These are phyloP conservation scores for Verticillium albo-atrum DNA, from an alignment of 2,329 filamentous ascomycete species.

Conservation along the genomic window DNA sequence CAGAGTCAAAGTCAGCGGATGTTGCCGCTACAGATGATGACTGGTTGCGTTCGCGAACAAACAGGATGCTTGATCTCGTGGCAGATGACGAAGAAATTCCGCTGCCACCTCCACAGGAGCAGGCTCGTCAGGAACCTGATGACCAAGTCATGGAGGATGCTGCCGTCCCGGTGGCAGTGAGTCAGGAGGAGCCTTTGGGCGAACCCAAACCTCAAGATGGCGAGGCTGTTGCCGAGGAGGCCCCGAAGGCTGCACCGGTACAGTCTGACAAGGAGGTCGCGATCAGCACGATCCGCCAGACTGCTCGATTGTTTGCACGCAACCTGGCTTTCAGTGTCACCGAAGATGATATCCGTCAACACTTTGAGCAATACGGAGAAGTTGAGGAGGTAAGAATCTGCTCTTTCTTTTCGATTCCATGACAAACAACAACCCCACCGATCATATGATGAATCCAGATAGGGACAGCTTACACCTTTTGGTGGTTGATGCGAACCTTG, in stretches of 20 bases:
- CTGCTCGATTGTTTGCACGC: constrained; percentile 77
- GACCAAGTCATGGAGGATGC: constrained; percentile 5
- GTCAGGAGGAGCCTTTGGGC: not conserved
- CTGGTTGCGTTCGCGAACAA: constrained; percentile 89
- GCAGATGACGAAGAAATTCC: constrained; percentile 59
- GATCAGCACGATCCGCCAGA: constrained; percentile 63
- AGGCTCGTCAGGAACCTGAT: constrained; percentile 12
- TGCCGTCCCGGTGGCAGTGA: constrained; percentile 2
- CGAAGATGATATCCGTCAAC: constrained; percentile 68
- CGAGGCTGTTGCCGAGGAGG: constrained; percentile 19
- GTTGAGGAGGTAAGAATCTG: constrained; percentile 79
- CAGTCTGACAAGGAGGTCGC: constrained; percentile 29
- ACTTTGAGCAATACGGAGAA: constrained; percentile 69
- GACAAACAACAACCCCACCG: not conserved
- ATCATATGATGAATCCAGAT: constrained; percentile 90
- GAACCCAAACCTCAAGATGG: constrained; percentile 12
- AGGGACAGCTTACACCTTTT: constrained; percentile 97
- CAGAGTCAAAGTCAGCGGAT: not conserved
- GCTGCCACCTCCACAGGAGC: constrained; percentile 17
- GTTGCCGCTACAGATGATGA: constrained; percentile 68
- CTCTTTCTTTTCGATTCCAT: constrained; percentile 13
- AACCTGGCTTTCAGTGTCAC: constrained; percentile 81
- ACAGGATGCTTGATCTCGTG: constrained; percentile 75
- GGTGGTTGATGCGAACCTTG: constrained; percentile 86
- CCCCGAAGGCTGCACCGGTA: constrained; percentile 8